Evolutionary conservation across 2,329 filamentous ascomycete genomes (phyloP).

Genomic region (Diaporthe sp.): DNA sequence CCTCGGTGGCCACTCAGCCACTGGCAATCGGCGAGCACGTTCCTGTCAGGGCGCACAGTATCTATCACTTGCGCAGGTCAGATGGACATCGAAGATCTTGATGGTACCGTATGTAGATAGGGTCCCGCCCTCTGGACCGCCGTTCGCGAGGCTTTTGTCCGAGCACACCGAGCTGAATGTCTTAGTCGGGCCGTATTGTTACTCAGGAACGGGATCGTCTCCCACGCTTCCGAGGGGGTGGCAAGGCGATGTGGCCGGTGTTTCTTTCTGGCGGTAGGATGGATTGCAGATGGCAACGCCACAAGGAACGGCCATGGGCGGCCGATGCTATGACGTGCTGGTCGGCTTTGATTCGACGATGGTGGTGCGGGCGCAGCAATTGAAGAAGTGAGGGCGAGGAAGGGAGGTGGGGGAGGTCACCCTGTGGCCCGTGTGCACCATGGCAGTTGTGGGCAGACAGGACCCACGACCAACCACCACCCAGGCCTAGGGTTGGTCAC

Average conservation of each 20-base stretch:
- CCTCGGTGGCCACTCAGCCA: background rate
- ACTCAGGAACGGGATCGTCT: background rate
- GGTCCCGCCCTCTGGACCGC: background rate
- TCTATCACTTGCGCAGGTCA: background rate
- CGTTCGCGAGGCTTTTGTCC: background rate
- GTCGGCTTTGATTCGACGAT: constrained; percentile 26
- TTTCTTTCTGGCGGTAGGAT: background rate
- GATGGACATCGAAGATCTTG: constrained; percentile 25
- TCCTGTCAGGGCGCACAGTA: constrained; percentile 2
- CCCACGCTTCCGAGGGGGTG: background rate
- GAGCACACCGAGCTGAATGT: constrained; percentile 12
- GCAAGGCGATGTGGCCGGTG: background rate
- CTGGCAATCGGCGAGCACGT: constrained; percentile 17
- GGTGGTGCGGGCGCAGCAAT: background rate
- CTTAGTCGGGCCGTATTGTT: background rate
- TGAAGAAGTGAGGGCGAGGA: background rate
- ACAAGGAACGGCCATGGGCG: constrained; percentile 8
- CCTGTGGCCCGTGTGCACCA: background rate
- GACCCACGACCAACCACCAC: background rate
- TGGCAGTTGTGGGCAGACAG: background rate
- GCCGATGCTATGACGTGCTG: constrained; percentile 29
- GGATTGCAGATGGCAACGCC: constrained; percentile 22
- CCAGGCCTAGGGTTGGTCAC: background rate
- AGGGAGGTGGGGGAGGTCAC: background rate
- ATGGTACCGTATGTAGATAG: background rate